Evolutionary conservation across 2,329 filamentous ascomycete species (phyloP).

Genomic region (Fusarium falciforme): DNA sequence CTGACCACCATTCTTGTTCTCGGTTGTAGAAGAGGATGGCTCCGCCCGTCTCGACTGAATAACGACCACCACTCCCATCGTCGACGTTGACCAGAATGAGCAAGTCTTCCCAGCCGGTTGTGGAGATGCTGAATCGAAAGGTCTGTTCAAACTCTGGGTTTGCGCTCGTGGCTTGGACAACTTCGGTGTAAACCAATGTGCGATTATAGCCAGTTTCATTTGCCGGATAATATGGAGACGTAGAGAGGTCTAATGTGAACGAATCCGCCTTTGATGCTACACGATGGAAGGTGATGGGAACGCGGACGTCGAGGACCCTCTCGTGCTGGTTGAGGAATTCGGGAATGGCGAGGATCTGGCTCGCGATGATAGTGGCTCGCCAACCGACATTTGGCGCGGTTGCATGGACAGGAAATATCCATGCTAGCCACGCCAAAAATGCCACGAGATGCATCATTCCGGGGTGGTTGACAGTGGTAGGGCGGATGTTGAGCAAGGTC

Average conservation of each 20-base stretch:
- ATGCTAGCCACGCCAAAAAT: neutral
- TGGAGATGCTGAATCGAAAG: neutral
- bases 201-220: neutral
- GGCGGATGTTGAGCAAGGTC: too few species aligned
- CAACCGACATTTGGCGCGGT: neutral
- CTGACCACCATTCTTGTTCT: neutral
- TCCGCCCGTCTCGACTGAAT: neutral
- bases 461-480: neutral
- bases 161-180: neutral
- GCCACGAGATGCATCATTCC: neutral
- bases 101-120: neutral
- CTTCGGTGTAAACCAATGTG: neutral
- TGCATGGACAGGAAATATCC: neutral
- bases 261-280: neutral
- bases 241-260: neutral
- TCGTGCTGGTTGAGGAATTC: neutral
- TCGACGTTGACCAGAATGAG: neutral
- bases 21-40: neutral
- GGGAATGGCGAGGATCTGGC: neutral
- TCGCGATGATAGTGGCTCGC: neutral
- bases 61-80: neutral
- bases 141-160: neutral
- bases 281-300: neutral
- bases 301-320: neutral
- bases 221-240: neutral